Evolutionary conservation across 345 rosid species (phyloP).

Genomic region (Hirschfeldia incana): DNA sequence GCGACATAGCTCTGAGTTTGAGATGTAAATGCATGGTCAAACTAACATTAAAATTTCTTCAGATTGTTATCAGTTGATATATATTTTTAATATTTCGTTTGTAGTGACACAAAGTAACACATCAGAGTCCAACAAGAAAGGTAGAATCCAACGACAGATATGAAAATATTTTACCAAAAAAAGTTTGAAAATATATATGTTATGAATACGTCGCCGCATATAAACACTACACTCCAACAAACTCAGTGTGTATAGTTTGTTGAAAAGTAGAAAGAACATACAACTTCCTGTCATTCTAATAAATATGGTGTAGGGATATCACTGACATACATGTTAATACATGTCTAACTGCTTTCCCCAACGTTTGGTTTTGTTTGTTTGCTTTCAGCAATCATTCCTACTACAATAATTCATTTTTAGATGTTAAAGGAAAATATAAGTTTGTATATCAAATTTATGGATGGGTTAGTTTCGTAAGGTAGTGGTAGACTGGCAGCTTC

Average conservation of each 20-base stretch:
- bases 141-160: constrained; percentile 1
- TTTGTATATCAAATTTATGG: constrained; percentile 2
- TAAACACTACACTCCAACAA: constrained; percentile 17
- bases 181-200: not conserved
- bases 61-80: too few relatives aligned
- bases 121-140: constrained; percentile 6
- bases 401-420: not conserved
- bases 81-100: not conserved
- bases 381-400: constrained; percentile 7
- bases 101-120: not conserved
- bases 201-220: not conserved
- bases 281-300: constrained; percentile 28
- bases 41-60: too few relatives aligned
- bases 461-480: constrained; percentile 30
- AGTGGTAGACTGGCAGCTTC: constrained; percentile 21
- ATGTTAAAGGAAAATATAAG: not conserved
- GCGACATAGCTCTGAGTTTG: not conserved
- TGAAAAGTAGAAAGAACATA: constrained; percentile 35
- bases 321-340: constrained; percentile 4
- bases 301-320: constrained; percentile 31
- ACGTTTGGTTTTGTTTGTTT: constrained; percentile 1
- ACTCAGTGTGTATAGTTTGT: constrained; percentile 20
- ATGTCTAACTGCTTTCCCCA: not conserved
- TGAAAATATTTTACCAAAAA: not conserved
- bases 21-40: too few relatives aligned